Evolutionary conservation across 148 eudicot species (phyloP).

Genomic region (Rhododendron mucronatum): DNA sequence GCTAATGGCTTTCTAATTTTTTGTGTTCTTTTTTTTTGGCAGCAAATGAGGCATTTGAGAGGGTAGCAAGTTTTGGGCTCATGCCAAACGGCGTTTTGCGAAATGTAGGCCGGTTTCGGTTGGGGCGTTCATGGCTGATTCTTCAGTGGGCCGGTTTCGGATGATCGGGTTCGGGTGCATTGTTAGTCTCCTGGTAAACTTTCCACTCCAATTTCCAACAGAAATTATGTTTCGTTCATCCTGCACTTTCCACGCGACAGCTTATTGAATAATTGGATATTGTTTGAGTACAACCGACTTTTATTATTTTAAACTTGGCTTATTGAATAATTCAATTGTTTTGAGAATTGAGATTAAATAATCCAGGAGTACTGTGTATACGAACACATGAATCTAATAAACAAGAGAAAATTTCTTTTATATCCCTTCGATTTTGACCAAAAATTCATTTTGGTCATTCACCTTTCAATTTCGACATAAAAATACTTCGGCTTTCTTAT

Average conservation of each 20-base stretch:
- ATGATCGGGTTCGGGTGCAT: conserved; percentile 53
- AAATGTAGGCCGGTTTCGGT: too few species aligned
- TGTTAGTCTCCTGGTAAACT: conserved; percentile 39
- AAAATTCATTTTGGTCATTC: too few species aligned
- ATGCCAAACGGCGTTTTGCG: too few species aligned
- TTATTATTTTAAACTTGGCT: background rate
- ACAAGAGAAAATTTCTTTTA: too few species aligned
- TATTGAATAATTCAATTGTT: background rate
- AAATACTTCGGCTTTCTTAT: too few species aligned
- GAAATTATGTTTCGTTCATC: background rate
- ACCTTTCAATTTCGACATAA: too few species aligned
- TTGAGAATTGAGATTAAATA: background rate
- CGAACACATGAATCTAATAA: background rate
- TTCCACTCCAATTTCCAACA: background rate
- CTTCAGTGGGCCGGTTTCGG: conserved; percentile 43
- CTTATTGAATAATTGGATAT: too few species aligned
- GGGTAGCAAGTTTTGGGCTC: conserved; percentile 47
- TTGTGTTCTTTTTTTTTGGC: conserved; percentile 1
- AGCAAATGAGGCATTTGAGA: conserved; percentile 55
- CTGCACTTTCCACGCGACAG: background rate
- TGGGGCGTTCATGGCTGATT: conserved; percentile 48
- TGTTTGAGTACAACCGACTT: background rate
- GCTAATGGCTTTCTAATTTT: background rate
- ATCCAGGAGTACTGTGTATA: background rate
- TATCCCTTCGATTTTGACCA: too few species aligned